Base-by-base conservation (phyloP, 208 protist species). In the Wallacemonas rigidus region DNA sequence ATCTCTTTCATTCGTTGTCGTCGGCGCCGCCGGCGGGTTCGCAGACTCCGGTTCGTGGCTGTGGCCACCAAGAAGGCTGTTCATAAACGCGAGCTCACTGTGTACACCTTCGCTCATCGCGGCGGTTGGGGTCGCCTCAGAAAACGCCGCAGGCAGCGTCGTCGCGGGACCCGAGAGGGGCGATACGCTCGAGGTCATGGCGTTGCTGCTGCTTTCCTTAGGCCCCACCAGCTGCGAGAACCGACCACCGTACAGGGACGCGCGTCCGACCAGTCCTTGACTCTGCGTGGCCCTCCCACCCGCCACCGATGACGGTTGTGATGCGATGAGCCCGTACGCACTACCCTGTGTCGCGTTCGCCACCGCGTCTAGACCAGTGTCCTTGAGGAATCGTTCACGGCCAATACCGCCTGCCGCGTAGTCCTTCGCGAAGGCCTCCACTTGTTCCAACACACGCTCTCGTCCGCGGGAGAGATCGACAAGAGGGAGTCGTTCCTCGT, bases 341-440 rank as follows among this genome's bases (percentile, higher is more conserved):
- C 71, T 79, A 2, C 56, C 45, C 40, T 79, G 15, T 48, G 69
- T 58, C 2, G 64, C 60, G 2, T 44, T 57, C 6, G 41, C 58
- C 35, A 68, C 69, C 26, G 73, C 57, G 57, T 78, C 69, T 15
- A 95, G 82, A 50, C 85, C 83, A 64, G 93, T 93, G 26, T 85
- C 60, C 71, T 93, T 86, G 35, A 91, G 62, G 74, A 93, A 95
- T 26, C 79, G 77, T 44, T 74, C 35, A 40, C 88, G 86, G 9
- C 79, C 91, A 47, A 95, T 56, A n/a, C 91, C 91, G 38, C 85
- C 87, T 3, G 83, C 76, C 57, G 79, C 87, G 79, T 95, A 95
- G 74, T 95, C 91, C 54, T 82, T 65, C 48, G 79, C 83, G 40
- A 95, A 87, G 62, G 88, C 87, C 1, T 80, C 73, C 36, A 91